A percentile compares a stretch with the other conserved stretches of the same genome.
These are phyloP conservation scores for Solanum virginianum DNA, from an alignment of 257 asterid species.

Conservation along the genomic window DNA sequence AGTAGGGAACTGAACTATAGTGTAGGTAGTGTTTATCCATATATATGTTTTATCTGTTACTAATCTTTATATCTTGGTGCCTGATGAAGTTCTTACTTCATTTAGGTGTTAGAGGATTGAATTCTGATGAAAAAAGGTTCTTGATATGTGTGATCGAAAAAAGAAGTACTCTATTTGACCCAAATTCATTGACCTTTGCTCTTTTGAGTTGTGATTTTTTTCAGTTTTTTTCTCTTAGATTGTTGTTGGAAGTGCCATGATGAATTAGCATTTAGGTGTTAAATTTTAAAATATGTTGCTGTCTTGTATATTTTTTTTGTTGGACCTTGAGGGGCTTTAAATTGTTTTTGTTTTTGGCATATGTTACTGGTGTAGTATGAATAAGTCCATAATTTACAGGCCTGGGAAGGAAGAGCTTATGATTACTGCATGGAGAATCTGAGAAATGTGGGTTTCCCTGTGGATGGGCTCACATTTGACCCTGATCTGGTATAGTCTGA, in stretches of 20 bases:
- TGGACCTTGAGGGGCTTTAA: not conserved
- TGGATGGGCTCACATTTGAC: slow-evolving; percentile 86
- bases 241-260: not conserved
- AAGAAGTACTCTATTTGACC: not conserved
- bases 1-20: not conserved
- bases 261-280: not conserved
- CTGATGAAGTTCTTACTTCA: not conserved
- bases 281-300: not conserved
- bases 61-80: not conserved
- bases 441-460: slow-evolving; percentile 75
- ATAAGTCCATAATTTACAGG: slow-evolving; percentile 29
- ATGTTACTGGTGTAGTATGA: not conserved
- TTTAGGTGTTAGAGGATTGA: not conserved
- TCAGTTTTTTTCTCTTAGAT: not conserved
- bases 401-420: slow-evolving; percentile 97
- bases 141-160: not conserved
- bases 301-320: not conserved
- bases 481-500: slow-evolving; percentile 59
- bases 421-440: slow-evolving; percentile 80
- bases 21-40: not conserved
- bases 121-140: not conserved
- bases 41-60: not conserved
- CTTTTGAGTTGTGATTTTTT: not conserved
- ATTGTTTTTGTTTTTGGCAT: not conserved
- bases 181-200: not conserved